These are phyloP conservation scores for Tolypocladium capitatum DNA, from an alignment of 2,329 filamentous ascomycete genomes.

Conservation along the genomic window DNA sequence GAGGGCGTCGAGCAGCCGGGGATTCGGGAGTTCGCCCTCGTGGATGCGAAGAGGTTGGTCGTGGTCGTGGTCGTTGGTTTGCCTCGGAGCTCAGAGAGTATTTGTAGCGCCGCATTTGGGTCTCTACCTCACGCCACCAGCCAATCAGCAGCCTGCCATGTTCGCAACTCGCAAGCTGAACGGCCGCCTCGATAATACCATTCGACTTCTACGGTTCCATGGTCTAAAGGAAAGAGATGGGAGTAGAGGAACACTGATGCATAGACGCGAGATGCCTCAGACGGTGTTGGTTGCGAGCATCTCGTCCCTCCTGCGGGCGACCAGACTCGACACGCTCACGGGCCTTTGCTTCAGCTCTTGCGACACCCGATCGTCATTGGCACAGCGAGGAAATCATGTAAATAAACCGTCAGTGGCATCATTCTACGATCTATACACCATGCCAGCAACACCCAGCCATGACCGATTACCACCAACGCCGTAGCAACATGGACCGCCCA, in stretches of 20 bases:
- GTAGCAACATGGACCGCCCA: neutral
- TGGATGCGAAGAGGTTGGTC: neutral
- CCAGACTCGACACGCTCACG: no score
- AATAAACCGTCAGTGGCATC: neutral
- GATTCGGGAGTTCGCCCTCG: neutral
- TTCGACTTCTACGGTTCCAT: neutral
- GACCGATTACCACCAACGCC: slow-evolving; percentile 5
- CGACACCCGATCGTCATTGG: no score
- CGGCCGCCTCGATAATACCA: neutral
- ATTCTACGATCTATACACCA: neutral
- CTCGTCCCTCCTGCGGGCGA: no score
- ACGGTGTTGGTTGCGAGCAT: no score
- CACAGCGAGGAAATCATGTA: neutral
- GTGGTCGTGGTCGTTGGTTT: neutral
- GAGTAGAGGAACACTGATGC: no score
- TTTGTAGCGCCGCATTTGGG: no score
- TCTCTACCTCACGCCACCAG: no score
- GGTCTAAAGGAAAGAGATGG: no score
- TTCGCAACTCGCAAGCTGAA: neutral
- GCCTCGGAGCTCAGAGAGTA: neutral
- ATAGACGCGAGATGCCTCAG: no score
- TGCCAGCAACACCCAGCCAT: neutral
- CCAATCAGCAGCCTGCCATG: neutral
- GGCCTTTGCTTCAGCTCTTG: no score
- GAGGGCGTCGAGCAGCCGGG: neutral